These are phyloP conservation scores for Penicillium sp. DNA, from an alignment of 2,329 filamentous ascomycete genomes.

Conservation along the genomic window DNA sequence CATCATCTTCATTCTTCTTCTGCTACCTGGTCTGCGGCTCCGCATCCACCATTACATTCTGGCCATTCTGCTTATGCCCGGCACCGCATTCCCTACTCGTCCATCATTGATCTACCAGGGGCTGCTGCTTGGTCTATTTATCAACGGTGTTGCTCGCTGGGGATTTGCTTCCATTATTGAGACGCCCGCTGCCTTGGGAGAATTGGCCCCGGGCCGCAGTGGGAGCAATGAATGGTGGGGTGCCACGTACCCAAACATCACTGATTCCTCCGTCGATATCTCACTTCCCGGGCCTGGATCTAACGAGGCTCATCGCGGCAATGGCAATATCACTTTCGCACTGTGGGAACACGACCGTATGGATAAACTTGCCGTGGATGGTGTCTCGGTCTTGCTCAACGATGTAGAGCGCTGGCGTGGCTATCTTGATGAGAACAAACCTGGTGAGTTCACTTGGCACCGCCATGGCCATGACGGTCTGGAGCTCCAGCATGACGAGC, in stretches of 20 bases:
- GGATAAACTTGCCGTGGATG: slow-evolving; percentile 48
- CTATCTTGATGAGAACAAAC: slow-evolving; percentile 51
- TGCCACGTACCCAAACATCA: slow-evolving; percentile 54
- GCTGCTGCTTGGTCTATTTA: slow-evolving; percentile 82
- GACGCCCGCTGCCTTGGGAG: slow-evolving; percentile 67
- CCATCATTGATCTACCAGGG: slow-evolving; percentile 85
- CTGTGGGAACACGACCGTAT: slow-evolving; percentile 44
- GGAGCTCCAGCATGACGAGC: slow-evolving; percentile 29
- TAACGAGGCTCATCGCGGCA: slow-evolving; percentile 34
- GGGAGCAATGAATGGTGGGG: slow-evolving; percentile 45
- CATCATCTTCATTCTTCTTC: slow-evolving; percentile 67
- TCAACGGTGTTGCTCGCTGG: slow-evolving; percentile 93
- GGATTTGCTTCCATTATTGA: slow-evolving; percentile 87
- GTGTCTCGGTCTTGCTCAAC: slow-evolving; percentile 60
- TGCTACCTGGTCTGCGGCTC: slow-evolving; percentile 73
- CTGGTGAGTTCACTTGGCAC: slow-evolving; percentile 53
- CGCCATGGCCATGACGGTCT: slow-evolving; percentile 41
- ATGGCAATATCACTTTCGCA: slow-evolving; percentile 47
- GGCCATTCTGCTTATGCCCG: slow-evolving; percentile 79
- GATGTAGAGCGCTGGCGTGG: slow-evolving; percentile 62
- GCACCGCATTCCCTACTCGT: slow-evolving; percentile 83
- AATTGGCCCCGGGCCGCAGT: slow-evolving; percentile 45
- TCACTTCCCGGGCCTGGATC: slow-evolving; percentile 38
- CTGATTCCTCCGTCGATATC: slow-evolving; percentile 44
- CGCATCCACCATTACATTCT: slow-evolving; percentile 96